phyloP scores from a whole-genome alignment of 306 rosid genomes.

The Prinsepia uniflora region DNA sequence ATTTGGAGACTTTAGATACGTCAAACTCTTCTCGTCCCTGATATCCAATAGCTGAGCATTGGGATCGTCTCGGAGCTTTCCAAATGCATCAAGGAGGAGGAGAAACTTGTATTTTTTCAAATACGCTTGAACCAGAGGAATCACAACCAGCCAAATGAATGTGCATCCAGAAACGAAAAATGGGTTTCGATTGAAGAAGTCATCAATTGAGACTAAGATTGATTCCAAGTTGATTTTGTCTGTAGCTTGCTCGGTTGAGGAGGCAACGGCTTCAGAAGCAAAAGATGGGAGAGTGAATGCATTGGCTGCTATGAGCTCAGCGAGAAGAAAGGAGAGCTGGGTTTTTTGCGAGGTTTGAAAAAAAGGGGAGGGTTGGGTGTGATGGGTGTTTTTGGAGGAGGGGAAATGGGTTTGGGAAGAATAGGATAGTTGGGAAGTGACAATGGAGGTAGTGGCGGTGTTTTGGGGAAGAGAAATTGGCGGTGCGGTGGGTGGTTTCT shows the following conservation, averaged over 20 bases:
- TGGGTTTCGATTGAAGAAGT: slow-evolving; percentile 63
- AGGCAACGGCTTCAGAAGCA: slow-evolving; percentile 45
- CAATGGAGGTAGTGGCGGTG: slow-evolving; percentile 21
- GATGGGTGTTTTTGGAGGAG: slow-evolving; percentile 28
- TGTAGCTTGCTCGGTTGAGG: slow-evolving; percentile 33
- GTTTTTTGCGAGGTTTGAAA: slow-evolving; percentile 19
- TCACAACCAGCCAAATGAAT: slow-evolving; percentile 70
- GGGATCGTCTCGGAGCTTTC: slow-evolving; percentile 62
- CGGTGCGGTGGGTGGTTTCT: slow-evolving; percentile 25
- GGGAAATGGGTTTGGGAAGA: slow-evolving; percentile 22
- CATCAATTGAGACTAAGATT: slow-evolving; percentile 55
- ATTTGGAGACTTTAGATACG: slow-evolving; percentile 59
- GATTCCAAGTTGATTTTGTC: slow-evolving; percentile 70
- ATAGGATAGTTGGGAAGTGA: slow-evolving; percentile 14
- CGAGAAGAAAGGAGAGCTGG: slow-evolving; percentile 30
- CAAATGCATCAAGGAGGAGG: slow-evolving; percentile 69
- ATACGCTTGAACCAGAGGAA: slow-evolving; percentile 57
- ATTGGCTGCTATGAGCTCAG: slow-evolving; percentile 36
- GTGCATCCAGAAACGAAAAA: slow-evolving; percentile 79
- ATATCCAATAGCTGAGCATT: slow-evolving; percentile 67
- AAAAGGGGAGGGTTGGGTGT: slow-evolving; percentile 16
- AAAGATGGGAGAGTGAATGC: slow-evolving; percentile 44
- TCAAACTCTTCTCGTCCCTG: slow-evolving; percentile 59
- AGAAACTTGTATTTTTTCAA: slow-evolving; percentile 65
- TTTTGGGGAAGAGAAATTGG: slow-evolving; percentile 36